Evolutionary conservation across 345 rosid genomes (phyloP).

Genomic region (Moricandia moricandioides): DNA sequence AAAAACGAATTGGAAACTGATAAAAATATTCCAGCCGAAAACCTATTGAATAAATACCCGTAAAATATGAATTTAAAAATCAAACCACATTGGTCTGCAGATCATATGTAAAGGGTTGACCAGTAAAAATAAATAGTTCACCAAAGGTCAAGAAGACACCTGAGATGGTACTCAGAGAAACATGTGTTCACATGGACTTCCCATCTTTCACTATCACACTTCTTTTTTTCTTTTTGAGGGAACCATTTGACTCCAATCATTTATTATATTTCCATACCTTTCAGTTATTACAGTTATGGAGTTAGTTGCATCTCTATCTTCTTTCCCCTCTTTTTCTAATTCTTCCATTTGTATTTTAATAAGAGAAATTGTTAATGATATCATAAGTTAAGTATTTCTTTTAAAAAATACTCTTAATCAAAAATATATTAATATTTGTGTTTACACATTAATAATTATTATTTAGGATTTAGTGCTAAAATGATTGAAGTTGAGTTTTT

Average conservation of each 20-base stretch:
- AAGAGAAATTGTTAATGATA: too few relatives aligned
- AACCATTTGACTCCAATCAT: slow-evolving; percentile 44
- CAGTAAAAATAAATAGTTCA: slow-evolving; percentile 17
- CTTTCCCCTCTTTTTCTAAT: not conserved
- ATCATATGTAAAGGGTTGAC: slow-evolving; percentile 15
- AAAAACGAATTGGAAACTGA: not conserved
- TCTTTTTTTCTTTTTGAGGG: not conserved
- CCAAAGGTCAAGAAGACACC: slow-evolving; percentile 35
- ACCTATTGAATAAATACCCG: not conserved
- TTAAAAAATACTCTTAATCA: too few relatives aligned
- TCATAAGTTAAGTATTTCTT: too few relatives aligned
- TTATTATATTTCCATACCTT: slow-evolving; percentile 41
- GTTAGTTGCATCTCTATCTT: slow-evolving; percentile 45
- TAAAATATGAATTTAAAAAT: not conserved
- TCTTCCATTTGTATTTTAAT: not conserved
- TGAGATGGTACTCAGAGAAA: slow-evolving; percentile 33
- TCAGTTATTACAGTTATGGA: slow-evolving; percentile 70
- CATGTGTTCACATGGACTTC: slow-evolving; percentile 61
- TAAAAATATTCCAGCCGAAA: not conserved
- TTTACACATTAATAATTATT: too few relatives aligned
- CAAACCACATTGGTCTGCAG: not conserved
- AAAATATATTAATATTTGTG: too few relatives aligned
- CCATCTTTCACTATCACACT: slow-evolving; percentile 47
- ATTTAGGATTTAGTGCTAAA: too few relatives aligned
- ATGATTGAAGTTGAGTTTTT: too few relatives aligned